Base-by-base conservation (phyloP, 2,329 filamentous ascomycete species). In the Aspergillus chevalieri region DNA sequence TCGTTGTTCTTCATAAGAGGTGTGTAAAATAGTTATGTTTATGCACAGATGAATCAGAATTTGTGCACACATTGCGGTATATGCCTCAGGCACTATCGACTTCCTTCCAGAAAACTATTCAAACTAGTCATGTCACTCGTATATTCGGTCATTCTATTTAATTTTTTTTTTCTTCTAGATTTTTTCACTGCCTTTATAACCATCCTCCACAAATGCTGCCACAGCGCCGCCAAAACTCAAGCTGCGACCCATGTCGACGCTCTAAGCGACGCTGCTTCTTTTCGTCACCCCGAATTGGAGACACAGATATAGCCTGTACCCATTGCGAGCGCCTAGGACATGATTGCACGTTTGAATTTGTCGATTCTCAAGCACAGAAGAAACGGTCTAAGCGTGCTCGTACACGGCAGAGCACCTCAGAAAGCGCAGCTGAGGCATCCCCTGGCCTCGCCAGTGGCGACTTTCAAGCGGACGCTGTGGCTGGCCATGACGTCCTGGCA, bases 191-290 rank as follows among this genome's bases (percentile, higher is more conserved):
- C 21, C 3, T 30, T 30, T 2, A 9, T 7, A 12, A 12, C 12
- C 4, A 2, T 2, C 3, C 8, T 24, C 41, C 2, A 2, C 41
- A 1, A 34, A 15, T 19, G 34, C 34, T 21, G 22, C 19, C 44
- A 19, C 48, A 48, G 30, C 57, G 59, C 34, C 59, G 60, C 30
- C 60, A 61, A 28, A 57, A 61, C 42, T 52, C 57, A 6, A 63
- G 59, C 47, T 63, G 60, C 41, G 60, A 63, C 34, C 54, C 47
- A 30, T 63, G 59, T 28, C 52, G 60, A 15, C 59, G 57, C 24
- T 60, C 58, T 2, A 63, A 63, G 33, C 55, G 60, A 44, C 59
- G 60, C 10, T 63, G 60, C 47, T 47, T 57, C 26, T 48, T 62
- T n/a, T 24, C 43, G 39, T 9, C 47, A 4, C 22, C 17, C 26